Base-by-base conservation (phyloP, 2,329 filamentous ascomycete genomes). In the Talaromyces rugulosus region DNA sequence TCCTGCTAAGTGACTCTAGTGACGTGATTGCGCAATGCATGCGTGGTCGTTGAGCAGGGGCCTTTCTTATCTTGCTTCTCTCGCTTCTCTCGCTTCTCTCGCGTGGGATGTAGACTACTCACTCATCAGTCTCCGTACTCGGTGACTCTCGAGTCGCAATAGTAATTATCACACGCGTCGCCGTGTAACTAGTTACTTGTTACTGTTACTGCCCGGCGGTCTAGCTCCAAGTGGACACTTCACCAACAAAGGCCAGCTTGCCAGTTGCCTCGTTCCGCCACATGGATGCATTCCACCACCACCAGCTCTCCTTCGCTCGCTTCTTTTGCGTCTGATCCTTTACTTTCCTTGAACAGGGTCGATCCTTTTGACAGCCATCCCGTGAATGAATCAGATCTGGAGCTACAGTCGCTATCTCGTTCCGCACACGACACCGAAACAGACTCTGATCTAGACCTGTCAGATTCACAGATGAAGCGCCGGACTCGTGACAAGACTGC, bases 401-500 rank as follows among this genome's bases (percentile, higher is more conserved):
- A 61, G 34, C 27, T 61, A 31, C 54, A 57, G 57, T 31, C 53
- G 30, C 33, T 56, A 6, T 53, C 51, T 14, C 30, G 51, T n/a
- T 40, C 53, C n/a, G 14, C 61, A 31, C 31, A 55, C 44, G 57
- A 62, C 56, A 27, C 55, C 23, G 51, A 40, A 44, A 44, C 47
- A 30, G 59, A 40, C 9, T 40, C 51, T 14, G 23, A 55, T 6
- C 33, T 56, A 7, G 62, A 60, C 51, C 33, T 42, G 28, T 51
- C 60, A 23, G 61, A 61, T 51, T 53, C 40, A 62, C 67, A 69
- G 71, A 77, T 77, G 75, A 74, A 75, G 72, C 73, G 71, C 65
- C 73, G 74, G 66, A 72, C 67, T 66, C 68, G 69, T 47, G 70
- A 64, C 56, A 51, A 62, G 30, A 65, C 73, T 63, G 67, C 72